These are phyloP conservation scores for Byssochlamys sp. DNA, from an alignment of 2,329 filamentous ascomycete species.

Conservation along the genomic window DNA sequence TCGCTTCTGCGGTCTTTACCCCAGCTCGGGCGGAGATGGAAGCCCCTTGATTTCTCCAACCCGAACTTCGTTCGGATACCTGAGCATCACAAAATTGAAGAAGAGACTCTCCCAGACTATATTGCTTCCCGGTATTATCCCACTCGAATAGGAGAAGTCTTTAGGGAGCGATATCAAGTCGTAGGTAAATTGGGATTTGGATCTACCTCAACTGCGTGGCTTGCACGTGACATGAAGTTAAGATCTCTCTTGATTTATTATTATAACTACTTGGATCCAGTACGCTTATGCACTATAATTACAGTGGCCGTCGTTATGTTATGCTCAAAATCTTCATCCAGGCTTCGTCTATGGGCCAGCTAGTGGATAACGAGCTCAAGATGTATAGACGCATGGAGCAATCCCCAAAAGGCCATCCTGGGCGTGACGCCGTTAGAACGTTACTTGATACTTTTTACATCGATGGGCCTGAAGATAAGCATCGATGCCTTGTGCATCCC, in stretches of 20 bases:
- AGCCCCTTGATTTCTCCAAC: conserved; percentile 23
- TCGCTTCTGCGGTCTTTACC: conserved; percentile 16
- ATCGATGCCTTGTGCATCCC: conserved; percentile 30
- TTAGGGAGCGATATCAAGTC: conserved; percentile 23
- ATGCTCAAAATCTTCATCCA: conserved; percentile 22
- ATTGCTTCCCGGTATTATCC: conserved; percentile 17
- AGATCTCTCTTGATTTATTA: no score
- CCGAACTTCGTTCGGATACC: conserved; percentile 17
- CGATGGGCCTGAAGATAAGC: conserved; percentile 10
- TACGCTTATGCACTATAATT: not conserved
- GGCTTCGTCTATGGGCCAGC: conserved; percentile 18
- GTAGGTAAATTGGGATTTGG: conserved; percentile 30
- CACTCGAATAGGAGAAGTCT: conserved; percentile 19
- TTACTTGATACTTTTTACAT: not conserved
- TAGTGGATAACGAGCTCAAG: conserved; percentile 29
- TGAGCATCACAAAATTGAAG: conserved; percentile 18
- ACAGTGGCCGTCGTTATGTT: conserved; percentile 19
- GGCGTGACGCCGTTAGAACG: conserved; percentile 14
- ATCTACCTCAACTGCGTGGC: conserved; percentile 22
- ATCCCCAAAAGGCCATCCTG: conserved; percentile 17
- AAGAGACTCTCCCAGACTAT: conserved; percentile 21
- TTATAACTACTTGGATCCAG: no score
- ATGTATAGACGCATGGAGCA: conserved; percentile 36
- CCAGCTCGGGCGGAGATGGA: conserved; percentile 18
- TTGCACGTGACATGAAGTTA: no score